Evolutionary conservation across 768 basidiomycete species (phyloP), one percentile per base, ranked within the genome.

Genomic region (Trametes maxima): DNA sequence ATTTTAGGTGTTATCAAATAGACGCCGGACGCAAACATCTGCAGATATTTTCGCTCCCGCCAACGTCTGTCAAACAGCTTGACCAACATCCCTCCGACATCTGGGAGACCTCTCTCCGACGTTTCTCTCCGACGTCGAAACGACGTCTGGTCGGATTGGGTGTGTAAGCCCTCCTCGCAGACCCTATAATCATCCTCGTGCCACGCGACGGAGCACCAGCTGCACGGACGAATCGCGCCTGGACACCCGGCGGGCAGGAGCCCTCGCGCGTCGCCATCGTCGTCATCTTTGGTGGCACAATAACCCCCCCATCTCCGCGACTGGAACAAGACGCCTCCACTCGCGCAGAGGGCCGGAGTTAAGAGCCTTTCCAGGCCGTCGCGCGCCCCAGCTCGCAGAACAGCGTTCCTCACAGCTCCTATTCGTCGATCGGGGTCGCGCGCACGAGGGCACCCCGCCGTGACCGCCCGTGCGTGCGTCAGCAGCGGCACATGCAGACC

Each of bases 201-300:
- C 54, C 54, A 55, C 33, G 44, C 54, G 44, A 55, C 54, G 21
- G 17, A 8, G 28, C 28, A 8, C 3, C 28, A 33, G 28, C 28
- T 42, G 40, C 40, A 42, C 13, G 14, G 5, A 42, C 40, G 13
- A 42, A 14, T n/a, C 4, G 21, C 16, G 12, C 44, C 16, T 45
- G 44, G 44, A 4, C 11, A 19, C 44, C n/a, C 44, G 21, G 16
- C 44, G 44, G 17, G 21, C 44, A 45, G 46, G 4, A 45, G 21
- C 44, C n/a, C 21, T 13, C 46, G 25, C 11, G 22, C 24, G 46
- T 21, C 21, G 46, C 10, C 25, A 47, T 14, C 14, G 22, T n/a
- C 57, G 48, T 50, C 47, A 50, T 19, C 57, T 43, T 6, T n/a
- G 21, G 57, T 44, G 57, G 57, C 56, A 57, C 56, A 58, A 43